Percentiles rank a stretch among this genome's conserved stretches.
These are phyloP conservation scores for Termitomyces sp. DNA, from an alignment of 768 basidiomycete species.

Conservation along the genomic window DNA sequence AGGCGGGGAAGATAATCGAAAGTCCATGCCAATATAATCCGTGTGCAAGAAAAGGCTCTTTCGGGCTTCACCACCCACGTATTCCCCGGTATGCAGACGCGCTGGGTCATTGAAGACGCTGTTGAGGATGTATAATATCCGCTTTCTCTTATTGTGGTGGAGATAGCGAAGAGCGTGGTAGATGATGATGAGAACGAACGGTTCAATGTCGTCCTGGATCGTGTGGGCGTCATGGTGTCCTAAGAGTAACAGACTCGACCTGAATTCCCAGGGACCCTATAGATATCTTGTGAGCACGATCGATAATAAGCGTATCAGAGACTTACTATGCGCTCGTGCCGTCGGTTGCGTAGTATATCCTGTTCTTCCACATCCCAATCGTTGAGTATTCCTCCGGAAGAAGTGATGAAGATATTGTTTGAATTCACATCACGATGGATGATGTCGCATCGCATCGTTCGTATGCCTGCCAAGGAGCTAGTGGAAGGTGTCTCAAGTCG, in stretches of 20 bases:
- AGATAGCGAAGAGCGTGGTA: too few species aligned
- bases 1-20: too few species aligned
- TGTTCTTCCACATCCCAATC: constrained; percentile 18
- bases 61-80: not conserved
- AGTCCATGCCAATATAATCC: too few species aligned
- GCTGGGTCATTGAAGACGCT: not conserved
- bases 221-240: too few species aligned
- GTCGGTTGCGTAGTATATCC: too few species aligned
- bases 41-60: too few species aligned
- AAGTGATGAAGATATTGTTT: constrained; percentile 10
- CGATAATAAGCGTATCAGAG: not conserved
- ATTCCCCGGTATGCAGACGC: not conserved
- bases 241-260: constrained; percentile 5
- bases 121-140: not conserved
- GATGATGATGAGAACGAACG: too few species aligned
- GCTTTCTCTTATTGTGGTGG: too few species aligned
- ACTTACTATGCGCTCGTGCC: constrained; percentile 7
- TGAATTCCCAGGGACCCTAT: constrained; percentile 14
- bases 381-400: constrained; percentile 7
- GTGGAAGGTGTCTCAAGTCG: not conserved
- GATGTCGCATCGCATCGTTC: not conserved
- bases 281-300: not conserved
- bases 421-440: constrained; percentile 12
- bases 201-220: too few species aligned
- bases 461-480: constrained; percentile 11